phyloP scores from a whole-genome alignment of 495 filamentous ascomycete species.

The Chaetomium tenue region DNA sequence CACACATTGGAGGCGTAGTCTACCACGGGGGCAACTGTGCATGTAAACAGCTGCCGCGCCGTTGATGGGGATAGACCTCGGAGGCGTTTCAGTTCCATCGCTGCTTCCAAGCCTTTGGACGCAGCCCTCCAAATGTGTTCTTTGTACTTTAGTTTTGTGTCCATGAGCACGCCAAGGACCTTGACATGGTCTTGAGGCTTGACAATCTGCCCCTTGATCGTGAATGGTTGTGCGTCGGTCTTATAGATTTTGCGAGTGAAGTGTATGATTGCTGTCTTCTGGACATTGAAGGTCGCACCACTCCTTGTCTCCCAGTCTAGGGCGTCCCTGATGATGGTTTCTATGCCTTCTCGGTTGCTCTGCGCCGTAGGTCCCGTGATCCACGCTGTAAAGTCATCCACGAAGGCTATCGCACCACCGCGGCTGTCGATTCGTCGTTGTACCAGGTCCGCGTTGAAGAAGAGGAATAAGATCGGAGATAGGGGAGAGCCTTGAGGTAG shows the following conservation, averaged over 20 bases:
- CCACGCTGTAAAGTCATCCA: background rate
- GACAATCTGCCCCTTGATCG: background rate
- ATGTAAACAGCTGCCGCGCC: background rate
- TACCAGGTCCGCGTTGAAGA: background rate
- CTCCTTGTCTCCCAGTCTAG: background rate
- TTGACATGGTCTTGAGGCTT: background rate
- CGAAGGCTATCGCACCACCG: background rate
- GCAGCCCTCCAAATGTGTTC: background rate
- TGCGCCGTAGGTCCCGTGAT: background rate
- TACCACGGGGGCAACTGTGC: background rate
- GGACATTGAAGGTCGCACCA: background rate
- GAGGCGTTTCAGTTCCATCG: background rate
- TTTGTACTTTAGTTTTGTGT: background rate
- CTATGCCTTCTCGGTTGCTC: background rate
- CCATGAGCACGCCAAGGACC: conserved; percentile 1
- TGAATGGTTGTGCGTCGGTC: background rate
- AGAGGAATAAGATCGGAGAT: background rate
- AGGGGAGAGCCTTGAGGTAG: background rate
- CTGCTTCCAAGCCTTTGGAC: background rate
- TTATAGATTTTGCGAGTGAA: background rate
- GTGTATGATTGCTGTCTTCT: background rate
- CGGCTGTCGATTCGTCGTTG: background rate
- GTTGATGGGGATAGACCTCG: background rate
- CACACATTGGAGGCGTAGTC: background rate
- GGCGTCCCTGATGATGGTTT: background rate